Evolutionary conservation across 495 filamentous ascomycete genomes (phyloP).

Genomic region (Neurospora sp.): DNA sequence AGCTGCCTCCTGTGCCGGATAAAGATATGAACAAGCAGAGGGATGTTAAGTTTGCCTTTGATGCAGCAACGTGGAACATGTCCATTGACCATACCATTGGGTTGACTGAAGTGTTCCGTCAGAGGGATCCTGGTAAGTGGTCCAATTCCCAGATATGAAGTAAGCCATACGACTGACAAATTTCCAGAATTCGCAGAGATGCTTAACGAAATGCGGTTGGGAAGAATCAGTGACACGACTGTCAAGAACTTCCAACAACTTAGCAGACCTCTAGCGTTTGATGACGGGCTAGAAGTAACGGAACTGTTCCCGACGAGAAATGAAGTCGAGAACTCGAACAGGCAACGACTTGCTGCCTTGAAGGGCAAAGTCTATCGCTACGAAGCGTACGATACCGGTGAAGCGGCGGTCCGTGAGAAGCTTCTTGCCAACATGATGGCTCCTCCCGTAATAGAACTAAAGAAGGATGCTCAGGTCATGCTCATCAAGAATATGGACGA

Average conservation of each 20-base stretch:
- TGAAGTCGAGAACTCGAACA: constrained; percentile 86
- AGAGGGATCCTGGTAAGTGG: constrained; percentile 68
- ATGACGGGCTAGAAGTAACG: constrained; percentile 76
- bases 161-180: constrained; percentile 8
- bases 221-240: constrained; percentile 60
- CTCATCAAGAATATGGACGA: constrained; percentile 99
- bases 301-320: constrained; percentile 88
- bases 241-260: constrained; percentile 61
- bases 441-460: constrained; percentile 62
- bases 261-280: constrained; percentile 55
- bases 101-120: constrained; percentile 90
- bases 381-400: constrained; percentile 67
- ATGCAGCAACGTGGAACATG: constrained; percentile 82
- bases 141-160: neutral
- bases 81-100: constrained; percentile 93
- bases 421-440: constrained; percentile 89
- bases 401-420: constrained; percentile 58
- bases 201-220: constrained; percentile 95
- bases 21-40: constrained; percentile 48
- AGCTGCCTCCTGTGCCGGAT: constrained; percentile 78
- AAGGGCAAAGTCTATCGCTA: constrained; percentile 59
- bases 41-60: constrained; percentile 79
- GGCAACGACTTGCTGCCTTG: constrained; percentile 57
- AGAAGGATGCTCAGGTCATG: constrained; percentile 94
- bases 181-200: constrained; percentile 70